Conservation (phyloP, 1,284 basidiomycete species). For the Moniliophthora roreri region DNA sequence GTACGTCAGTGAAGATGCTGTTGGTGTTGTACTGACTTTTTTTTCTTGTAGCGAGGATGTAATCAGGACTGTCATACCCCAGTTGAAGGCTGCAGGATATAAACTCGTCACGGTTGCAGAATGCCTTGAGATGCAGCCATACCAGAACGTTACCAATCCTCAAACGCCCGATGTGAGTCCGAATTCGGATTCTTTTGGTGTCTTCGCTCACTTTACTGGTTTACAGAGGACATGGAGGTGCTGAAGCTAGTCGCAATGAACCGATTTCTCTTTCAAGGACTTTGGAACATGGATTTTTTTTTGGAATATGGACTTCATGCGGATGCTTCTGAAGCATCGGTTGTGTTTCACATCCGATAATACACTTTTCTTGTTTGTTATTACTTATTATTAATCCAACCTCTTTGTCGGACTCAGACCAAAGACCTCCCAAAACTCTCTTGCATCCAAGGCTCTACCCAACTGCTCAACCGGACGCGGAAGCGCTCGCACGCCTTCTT, state of each 20-base stretch:
- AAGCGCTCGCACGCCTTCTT: constrained; percentile 48
- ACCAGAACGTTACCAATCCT: background rate
- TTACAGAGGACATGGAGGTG: too few relatives aligned
- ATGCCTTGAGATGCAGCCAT: background rate
- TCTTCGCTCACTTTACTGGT: too few relatives aligned
- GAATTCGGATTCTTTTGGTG: too few relatives aligned
- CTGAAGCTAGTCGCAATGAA: too few relatives aligned
- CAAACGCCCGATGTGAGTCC: too few relatives aligned
- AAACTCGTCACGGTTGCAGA: background rate
- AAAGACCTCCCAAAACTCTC: constrained; percentile 57
- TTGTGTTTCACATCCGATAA: too few relatives aligned
- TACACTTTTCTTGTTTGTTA: too few relatives aligned
- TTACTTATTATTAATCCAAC: constrained; percentile 26
- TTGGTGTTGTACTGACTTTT: background rate
- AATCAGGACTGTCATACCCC: background rate
- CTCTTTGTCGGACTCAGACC: constrained; percentile 32
- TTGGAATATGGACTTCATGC: too few relatives aligned
- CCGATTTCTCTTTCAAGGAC: too few relatives aligned
- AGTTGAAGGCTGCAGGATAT: background rate
- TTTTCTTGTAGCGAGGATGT: too few relatives aligned
- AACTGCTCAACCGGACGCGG: constrained; percentile 48
- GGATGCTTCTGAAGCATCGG: too few relatives aligned
- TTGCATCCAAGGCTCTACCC: constrained; percentile 55
- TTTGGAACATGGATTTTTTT: too few relatives aligned
- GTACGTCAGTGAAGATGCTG: constrained; percentile 24